Base-by-base conservation (phyloP, 768 basidiomycete species). In the Boletus speciosus region DNA sequence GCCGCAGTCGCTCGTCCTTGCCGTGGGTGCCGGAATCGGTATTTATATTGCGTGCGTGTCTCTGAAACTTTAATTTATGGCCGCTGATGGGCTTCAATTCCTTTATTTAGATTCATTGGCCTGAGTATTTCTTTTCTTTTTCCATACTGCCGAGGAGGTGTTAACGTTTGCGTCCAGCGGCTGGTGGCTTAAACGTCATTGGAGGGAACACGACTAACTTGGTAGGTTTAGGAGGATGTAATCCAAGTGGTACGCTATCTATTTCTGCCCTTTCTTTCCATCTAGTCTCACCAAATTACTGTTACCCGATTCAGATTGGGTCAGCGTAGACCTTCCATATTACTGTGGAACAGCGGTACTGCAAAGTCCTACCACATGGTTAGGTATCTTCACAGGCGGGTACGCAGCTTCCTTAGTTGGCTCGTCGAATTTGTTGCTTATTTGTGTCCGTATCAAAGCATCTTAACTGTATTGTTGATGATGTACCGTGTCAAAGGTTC, bases 341-440 rank as follows among this genome's bases (percentile, higher is more conserved):
- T 90, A 81, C 71, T 94, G 92, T 60, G 73, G 71, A 4, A 66
- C 74, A 14, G 82, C 80, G 38, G 85, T 90, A 4, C 73, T 94
- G 27, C 84, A 80, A 37, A 85, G 73, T 57, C 89, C 90, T 1
- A 88, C 85, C 10, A 84, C 90, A 75, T 94, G 92, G 92, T 72
- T 93, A n/a, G 92, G 92, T 35, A 81, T 93, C 52, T 90, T 91
- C 68, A 73, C 84, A 6, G 92, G 92, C 59, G 91, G 91, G 85
- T 87, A 63, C 23, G 83, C 63, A 12, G 5, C n/a, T 53, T 49
- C 49, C 31, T 45, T 15, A 27, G 12, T 31, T 3, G 29, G 31
- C 43, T 35, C 14, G 19, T 40, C 16, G 21, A 44, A 42, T 46
- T 55, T 31, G 36, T 48, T 46, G 36, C 54, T 60, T 16, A 58